These are phyloP conservation scores for Oryza coarctata DNA, from an alignment of 176 grass and related monocot species.

Conservation along the genomic window DNA sequence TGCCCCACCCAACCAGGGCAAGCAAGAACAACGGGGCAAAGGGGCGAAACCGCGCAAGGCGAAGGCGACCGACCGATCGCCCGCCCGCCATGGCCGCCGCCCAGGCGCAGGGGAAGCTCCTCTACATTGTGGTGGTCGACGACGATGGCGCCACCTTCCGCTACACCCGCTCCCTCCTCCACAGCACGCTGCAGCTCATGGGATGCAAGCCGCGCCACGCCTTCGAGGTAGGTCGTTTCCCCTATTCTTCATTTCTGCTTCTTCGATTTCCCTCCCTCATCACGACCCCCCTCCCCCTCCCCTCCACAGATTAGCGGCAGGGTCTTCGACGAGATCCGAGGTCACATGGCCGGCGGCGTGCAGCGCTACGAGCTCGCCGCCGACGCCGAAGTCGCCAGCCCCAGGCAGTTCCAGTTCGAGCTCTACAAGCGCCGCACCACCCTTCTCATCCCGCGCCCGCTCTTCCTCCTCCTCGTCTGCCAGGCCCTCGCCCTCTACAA, in stretches of 20 bases:
- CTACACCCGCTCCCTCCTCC: slow-evolving; percentile 83
- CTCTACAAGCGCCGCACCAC: slow-evolving; percentile 84
- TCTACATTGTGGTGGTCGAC: slow-evolving; percentile 85
- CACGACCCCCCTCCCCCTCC: neutral
- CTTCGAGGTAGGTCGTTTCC: slow-evolving; percentile 55
- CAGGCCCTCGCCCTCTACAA: slow-evolving; percentile 81
- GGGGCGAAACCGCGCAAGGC: no score
- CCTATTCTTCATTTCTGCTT: neutral
- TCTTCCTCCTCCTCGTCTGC: slow-evolving; percentile 69
- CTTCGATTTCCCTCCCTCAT: neutral
- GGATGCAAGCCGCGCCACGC: slow-evolving; percentile 91
- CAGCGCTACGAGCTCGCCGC: slow-evolving; percentile 46
- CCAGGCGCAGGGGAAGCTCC: slow-evolving; percentile 45
- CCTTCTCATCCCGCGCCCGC: slow-evolving; percentile 54
- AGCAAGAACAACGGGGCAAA: no score
- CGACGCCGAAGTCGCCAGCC: slow-evolving; percentile 27
- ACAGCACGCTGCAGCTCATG: slow-evolving; percentile 88
- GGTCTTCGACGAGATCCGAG: slow-evolving; percentile 73
- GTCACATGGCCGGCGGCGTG: slow-evolving; percentile 29
- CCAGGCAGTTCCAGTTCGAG: slow-evolving; percentile 70
- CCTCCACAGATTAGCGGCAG: slow-evolving; percentile 66
- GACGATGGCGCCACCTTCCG: slow-evolving; percentile 64
- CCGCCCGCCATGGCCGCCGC: slow-evolving; percentile 29
- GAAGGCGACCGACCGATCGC: neutral
- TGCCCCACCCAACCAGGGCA: no score